Percentiles rank a stretch among this genome's conserved stretches.
phyloP scores from a whole-genome alignment of 129 eudicot species.

The Oenanthe sinensis region DNA sequence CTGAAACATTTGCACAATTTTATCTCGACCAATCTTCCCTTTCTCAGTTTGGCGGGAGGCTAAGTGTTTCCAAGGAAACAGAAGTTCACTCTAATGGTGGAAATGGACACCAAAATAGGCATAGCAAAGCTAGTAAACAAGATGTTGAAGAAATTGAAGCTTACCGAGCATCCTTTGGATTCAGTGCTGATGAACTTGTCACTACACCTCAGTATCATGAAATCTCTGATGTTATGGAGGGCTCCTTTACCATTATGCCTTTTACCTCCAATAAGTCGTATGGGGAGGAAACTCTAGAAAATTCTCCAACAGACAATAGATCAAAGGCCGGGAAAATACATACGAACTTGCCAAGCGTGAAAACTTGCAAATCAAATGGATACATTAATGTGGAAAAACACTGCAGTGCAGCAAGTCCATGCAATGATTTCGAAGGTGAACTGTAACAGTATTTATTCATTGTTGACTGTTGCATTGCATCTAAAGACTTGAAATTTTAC shows the following conservation, averaged over 20 bases:
- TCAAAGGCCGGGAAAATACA: constrained; percentile 11
- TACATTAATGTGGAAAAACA: not conserved
- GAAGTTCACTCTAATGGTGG: constrained; percentile 68
- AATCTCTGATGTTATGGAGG: constrained; percentile 71
- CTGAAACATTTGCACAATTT: constrained; percentile 90
- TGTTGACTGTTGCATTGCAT: not conserved
- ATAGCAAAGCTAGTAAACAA: constrained; percentile 45
- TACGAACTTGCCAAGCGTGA: constrained; percentile 8
- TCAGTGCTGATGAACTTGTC: constrained; percentile 92
- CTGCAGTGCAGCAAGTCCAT: constrained; percentile 10
- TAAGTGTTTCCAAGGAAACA: constrained; percentile 81
- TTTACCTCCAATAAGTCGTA: constrained; percentile 31
- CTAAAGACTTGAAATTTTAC: constrained; percentile 2
- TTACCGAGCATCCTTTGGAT: constrained; percentile 93
- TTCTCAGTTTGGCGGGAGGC: constrained; percentile 77
- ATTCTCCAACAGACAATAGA: not conserved
- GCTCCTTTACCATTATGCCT: constrained; percentile 59
- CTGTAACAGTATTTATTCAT: not conserved
- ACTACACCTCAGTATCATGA: constrained; percentile 85
- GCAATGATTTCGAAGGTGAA: constrained; percentile 39
- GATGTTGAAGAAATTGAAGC: constrained; percentile 95
- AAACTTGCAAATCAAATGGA: constrained; percentile 3
- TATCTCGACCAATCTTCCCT: constrained; percentile 73
- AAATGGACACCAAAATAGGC: constrained; percentile 62
- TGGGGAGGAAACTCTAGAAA: constrained; percentile 24